Base-by-base conservation (phyloP, 2,329 filamentous ascomycete species). In the Fusarium luffae region DNA sequence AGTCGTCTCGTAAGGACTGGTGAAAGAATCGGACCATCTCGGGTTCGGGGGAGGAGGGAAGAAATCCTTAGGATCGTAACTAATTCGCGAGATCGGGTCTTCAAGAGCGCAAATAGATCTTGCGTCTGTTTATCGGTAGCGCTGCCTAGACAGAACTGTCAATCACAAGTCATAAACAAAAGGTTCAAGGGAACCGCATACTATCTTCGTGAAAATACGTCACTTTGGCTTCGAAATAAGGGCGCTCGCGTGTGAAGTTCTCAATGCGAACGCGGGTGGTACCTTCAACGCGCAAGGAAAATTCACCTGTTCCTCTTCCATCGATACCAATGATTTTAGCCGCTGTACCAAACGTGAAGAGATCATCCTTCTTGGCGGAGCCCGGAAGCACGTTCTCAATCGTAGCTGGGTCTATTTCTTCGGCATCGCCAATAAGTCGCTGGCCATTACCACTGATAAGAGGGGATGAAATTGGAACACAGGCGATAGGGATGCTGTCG, bases 241-340 rank as follows among this genome's bases (percentile, higher is more conserved):
- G 93, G 55, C 90, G 87, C 70, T 97, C 93, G 77, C 93, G 90
- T 40, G 88, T 86, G 16, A 82, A 76, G 52, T 57, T 70, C 54
- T 93, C 91, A 37, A 98, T 82, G 67, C 88, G 88, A 68, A 98
- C 90, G 42, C 96, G 88, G 68, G 90, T 86, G 19, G 93, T 85
- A 18, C 96, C 96, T 79, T 98, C 94, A 3, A 99, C 93, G 7
- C 97, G 86, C 54, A 99, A 81, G 60, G 90, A 90, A 75, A 97
- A 90, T 77, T 98, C 92, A 30, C 90, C 88, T 13, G 89, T 89
- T 48, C 89, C 89, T 59, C 89, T 87, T 28, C 92, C 92, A 78
- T 95, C 92, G 48, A 95, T 90, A 54, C 91, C 92, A 60, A 90
- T 87, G 71, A 95, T 92, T 81, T 90, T 93, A 34, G 91, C 92